Conservation (phyloP, 768 basidiomycete genomes). For the Rhizopogon rudus region DNA sequence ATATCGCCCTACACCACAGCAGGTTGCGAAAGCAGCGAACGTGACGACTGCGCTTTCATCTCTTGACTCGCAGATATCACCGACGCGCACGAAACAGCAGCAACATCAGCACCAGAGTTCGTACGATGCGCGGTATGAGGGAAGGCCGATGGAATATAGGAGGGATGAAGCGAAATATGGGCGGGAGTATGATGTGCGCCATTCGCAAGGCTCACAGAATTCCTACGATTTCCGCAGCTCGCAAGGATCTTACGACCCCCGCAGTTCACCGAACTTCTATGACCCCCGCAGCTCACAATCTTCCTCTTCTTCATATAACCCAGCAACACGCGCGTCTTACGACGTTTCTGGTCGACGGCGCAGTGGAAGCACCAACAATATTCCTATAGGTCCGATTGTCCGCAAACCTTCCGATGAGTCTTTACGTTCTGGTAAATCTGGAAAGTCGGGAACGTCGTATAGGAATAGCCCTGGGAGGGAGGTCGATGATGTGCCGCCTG, state of each 20-base stretch:
- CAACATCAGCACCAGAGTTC: conserved; percentile 27
- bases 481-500: conserved; percentile 22
- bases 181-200: conserved; percentile 1
- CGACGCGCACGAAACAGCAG: conserved; percentile 18
- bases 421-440: conserved; percentile 35
- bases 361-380: conserved; percentile 21
- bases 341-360: conserved; percentile 17
- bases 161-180: background rate
- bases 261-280: background rate
- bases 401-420: conserved; percentile 36
- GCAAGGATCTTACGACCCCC: background rate
- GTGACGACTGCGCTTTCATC: conserved; percentile 6
- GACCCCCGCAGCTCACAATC: background rate
- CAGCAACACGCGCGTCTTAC: background rate
- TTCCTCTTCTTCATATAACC: background rate
- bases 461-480: conserved; percentile 14
- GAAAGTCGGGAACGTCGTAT: conserved; percentile 27
- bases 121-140: conserved; percentile 4
- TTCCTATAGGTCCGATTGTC: conserved; percentile 11
- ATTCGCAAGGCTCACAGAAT: conserved; percentile 3
- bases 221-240: conserved; percentile 8
- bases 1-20: conserved; percentile 9
- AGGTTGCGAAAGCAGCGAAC: conserved; percentile 1
- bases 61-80: conserved; percentile 21
- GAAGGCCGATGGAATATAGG: background rate